Conservation (phyloP, 306 rosid genomes). For the cucumber (Cucumis sativus) region Cucumber_9930_V3 NC_026660.2:1077501-1078000, state of each 20-base stretch:
- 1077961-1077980: conserved; percentile 53
- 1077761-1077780: conserved; percentile 70
- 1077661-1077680: conserved; percentile 20
- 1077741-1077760: conserved; percentile 68
- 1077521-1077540: background rate
- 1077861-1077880: conserved; percentile 54
- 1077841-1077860: conserved; percentile 42
- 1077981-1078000: conserved; percentile 66
- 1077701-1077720: conserved; percentile 15
- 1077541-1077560: conserved; percentile 8
- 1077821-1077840: conserved; percentile 42
- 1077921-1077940: conserved; percentile 87
- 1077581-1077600: conserved; percentile 13
- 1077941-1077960: conserved; percentile 63
- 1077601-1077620: background rate
- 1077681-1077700: conserved; percentile 12
- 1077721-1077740: conserved; percentile 39
- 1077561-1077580: background rate
- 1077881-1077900: conserved; percentile 48
- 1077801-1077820: conserved; percentile 73
- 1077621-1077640: conserved; percentile 19
- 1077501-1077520: conserved; percentile 2
- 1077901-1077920: conserved; percentile 70
- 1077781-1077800: conserved; percentile 56
- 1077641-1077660: conserved; percentile 26